Evolutionary conservation across 441 rosid genomes (phyloP), one percentile per base, ranked within the genome.

Genomic region (Jatropha podagrica): DNA sequence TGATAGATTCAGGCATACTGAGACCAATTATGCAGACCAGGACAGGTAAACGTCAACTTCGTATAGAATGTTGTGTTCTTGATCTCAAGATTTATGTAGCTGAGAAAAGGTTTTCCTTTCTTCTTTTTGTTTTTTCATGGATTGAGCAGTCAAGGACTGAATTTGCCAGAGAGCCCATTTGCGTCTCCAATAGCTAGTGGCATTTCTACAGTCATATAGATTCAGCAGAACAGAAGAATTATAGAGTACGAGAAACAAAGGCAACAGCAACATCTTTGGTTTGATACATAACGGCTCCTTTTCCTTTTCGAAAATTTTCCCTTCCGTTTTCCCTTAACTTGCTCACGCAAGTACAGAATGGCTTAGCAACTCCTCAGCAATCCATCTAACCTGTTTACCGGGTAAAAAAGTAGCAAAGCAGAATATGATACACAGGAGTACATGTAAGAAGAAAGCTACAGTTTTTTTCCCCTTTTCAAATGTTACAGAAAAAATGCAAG

Each of bases 131-230:
- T 32, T 32, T 32, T 51, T 60, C 23, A 3, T 69, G 60, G 15
- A 20, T 49, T 49, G 66, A 66, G 84, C 89, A 85, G 86, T 42
- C 87, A 88, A 77, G 84, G 83, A 78, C 76, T 85, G 46, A 78
- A 86, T 76, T 87, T 87, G 52, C 92, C 92, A 0, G 91, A 88
- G 74, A 90, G 90, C 76, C 94, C 90, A 0, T 89, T 89, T 46
- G 81, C 90, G 5, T 69, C 86, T 55, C 77, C 85, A 23, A 73
- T 84, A 80, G 66, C 72, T 74, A 83, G 80, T 70, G 74, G 86
- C 85, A 85, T 84, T 73, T 82, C 87, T 2, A 60, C 82, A 48
- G 78, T 81, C 80, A 83, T 78, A 73, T 85, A 86, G 87, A 71
- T 72, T 72, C 88, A 67, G 78, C 78, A 78, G 73, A 74, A 71